These are phyloP conservation scores for Pyrus hybrid DNA, from an alignment of 331 rosid genomes.

Conservation along the genomic window DNA sequence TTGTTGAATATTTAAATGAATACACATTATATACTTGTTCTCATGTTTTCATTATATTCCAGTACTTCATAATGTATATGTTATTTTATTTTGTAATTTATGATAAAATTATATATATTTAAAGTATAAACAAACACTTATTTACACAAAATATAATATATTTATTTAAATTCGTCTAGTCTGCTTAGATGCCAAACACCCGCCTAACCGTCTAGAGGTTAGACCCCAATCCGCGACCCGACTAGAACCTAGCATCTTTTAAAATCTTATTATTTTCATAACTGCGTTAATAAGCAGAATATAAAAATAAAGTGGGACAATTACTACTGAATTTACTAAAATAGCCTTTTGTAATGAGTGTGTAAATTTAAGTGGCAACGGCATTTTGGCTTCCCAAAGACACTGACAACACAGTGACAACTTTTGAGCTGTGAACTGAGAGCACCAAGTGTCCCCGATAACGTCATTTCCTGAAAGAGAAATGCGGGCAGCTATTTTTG, in stretches of 20 bases:
- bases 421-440: not conserved
- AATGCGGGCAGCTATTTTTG: not conserved
- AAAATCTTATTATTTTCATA: not conserved
- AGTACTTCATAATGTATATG: too few species aligned
- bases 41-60: too few species aligned
- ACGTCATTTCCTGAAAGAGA: not conserved
- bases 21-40: too few species aligned
- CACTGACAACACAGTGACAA: not conserved
- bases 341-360: not conserved
- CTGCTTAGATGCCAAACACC: too few species aligned
- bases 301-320: not conserved
- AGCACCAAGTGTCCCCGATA: not conserved
- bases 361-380: not conserved
- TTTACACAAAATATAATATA: too few species aligned
- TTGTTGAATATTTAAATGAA: too few species aligned
- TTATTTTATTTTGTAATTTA: too few species aligned
- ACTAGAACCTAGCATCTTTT: too few species aligned
- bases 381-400: not conserved
- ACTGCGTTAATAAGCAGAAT: not conserved
- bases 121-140: too few species aligned
- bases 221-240: accelerated
- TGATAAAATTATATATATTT: too few species aligned
- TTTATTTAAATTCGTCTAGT: too few species aligned
- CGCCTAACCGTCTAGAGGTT: too few species aligned
- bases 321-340: not conserved